Percentiles rank a stretch among this genome's conserved stretches.
phyloP scores from a whole-genome alignment of 2,329 filamentous ascomycete species.

The Alternaria ethzedia region DNA sequence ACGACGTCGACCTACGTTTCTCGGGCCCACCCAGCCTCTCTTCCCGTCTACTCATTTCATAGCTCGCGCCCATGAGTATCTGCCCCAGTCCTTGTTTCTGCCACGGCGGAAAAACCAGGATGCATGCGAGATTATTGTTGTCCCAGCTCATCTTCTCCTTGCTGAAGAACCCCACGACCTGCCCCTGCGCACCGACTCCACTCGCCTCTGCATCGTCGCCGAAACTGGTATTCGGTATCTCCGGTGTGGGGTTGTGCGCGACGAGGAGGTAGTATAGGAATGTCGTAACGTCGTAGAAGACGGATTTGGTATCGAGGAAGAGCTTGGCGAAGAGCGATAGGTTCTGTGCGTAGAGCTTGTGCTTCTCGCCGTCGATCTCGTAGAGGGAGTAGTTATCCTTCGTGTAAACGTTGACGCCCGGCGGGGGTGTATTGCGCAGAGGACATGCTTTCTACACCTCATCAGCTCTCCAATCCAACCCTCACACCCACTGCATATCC shows the following conservation, averaged over 20 bases:
- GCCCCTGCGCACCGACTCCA: slow-evolving; percentile 31
- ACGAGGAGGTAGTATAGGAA: slow-evolving; percentile 96
- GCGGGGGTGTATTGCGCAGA: slow-evolving; percentile 55
- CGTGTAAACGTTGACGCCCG: slow-evolving; percentile 78
- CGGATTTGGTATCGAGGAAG: slow-evolving; percentile 96
- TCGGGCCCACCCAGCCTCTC: slow-evolving; percentile 88
- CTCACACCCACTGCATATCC: background rate
- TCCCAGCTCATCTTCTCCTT: slow-evolving; percentile 99
- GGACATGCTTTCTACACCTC: slow-evolving; percentile 51
- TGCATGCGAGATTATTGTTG: slow-evolving; percentile 96
- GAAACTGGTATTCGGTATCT: slow-evolving; percentile 43
- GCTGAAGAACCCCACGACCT: slow-evolving; percentile 94
- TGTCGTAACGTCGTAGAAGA: slow-evolving; percentile 94
- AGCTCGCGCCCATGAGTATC: slow-evolving; percentile 89
- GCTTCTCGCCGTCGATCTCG: slow-evolving; percentile 88
- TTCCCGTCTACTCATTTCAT: slow-evolving; percentile 86
- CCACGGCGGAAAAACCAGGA: slow-evolving; percentile 94
- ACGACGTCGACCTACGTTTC: slow-evolving; percentile 63
- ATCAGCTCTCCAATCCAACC: background rate
- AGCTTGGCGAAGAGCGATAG: slow-evolving; percentile 95
- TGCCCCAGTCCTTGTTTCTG: slow-evolving; percentile 88
- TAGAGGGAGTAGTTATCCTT: slow-evolving; percentile 84
- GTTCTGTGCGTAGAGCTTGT: slow-evolving; percentile 92
- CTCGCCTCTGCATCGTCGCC: slow-evolving; percentile 1
- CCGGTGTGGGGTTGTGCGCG: slow-evolving; percentile 63